Percentiles rank a stretch among this genome's conserved stretches.
Evolutionary conservation across 441 rosid species (phyloP).

Genomic region (Corymbia citriodora): DNA sequence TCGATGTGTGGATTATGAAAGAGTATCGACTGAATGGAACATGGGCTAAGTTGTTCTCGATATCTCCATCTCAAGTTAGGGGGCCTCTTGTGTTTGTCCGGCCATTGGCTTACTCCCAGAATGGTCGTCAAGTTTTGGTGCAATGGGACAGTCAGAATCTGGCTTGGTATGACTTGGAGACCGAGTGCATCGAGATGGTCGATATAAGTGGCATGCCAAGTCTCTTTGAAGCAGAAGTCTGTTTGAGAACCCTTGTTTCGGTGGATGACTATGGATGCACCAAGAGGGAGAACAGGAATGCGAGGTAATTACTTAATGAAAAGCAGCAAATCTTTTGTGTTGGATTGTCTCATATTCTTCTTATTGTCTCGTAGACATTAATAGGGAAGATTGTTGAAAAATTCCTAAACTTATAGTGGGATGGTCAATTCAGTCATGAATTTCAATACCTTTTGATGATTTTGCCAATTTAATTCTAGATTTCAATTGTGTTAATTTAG

Average conservation of each 20-base stretch:
- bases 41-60: constrained; percentile 37
- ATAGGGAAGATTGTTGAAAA: no score
- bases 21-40: neutral
- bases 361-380: no score
- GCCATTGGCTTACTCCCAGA: constrained; percentile 30
- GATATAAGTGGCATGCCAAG: neutral
- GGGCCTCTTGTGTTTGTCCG: constrained; percentile 17
- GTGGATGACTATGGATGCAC: constrained; percentile 2
- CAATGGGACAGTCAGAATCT: constrained; percentile 10
- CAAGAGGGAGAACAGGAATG: neutral
- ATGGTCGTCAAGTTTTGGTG: constrained; percentile 26
- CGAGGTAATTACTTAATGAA: constrained; percentile 9
- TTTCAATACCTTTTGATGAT: no score
- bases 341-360: no score
- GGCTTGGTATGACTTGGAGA: constrained; percentile 28
- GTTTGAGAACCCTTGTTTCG: constrained; percentile 30
- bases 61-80: constrained; percentile 14
- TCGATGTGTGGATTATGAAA: neutral
- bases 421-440: no score
- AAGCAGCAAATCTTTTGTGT: neutral
- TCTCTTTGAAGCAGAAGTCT: constrained; percentile 12
- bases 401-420: no score
- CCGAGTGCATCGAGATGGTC: neutral
- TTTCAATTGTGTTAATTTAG: no score
- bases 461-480: no score